Evolutionary conservation across 2,329 filamentous ascomycete genomes (phyloP), one percentile per base, ranked within the genome.

Genomic region (Cercospora brassicicola): DNA sequence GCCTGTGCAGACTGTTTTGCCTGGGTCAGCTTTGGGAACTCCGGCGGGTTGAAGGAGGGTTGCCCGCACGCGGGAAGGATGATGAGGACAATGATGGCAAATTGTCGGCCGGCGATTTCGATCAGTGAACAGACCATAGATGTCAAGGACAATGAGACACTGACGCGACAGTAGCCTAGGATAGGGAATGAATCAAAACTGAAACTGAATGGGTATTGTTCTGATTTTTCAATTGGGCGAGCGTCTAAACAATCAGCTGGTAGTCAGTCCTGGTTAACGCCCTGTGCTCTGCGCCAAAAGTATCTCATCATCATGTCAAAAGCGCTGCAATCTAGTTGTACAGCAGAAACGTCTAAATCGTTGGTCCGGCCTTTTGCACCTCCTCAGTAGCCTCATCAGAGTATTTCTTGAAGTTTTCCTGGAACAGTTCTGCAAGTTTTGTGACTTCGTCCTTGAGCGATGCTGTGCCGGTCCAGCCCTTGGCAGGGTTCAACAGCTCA

Each of bases 401-500:
- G 84, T 96, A 96, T 87, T 97, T 97, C 85, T 93, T 89, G 84
- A 99, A 99, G 88, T 99, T 99, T 84, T 97, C 92, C 78, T 90
- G 88, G 87, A 99, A 99, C 71, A 98, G 88, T 72, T 83, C 85
- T 76, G 90, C 95, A 39, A 99, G 89, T 87, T 97, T 98, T 81
- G 86, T 90, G 55, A 98, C 82, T 63, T 97, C 94, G 62, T 85
- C 85, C 78, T 89, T 87, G 88, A 98, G 98, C 83, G 90, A 90
- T 15, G 92, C 89, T 62, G 86, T 84, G 57, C 92, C 91, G 48
- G 90, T 96, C 95, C 95, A 99, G 76, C 91, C 92, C 81, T 90
- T 94, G 83, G 90, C 89, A 73, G 95, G 95, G 88, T 99, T 98
- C 79, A 99, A 89, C 42, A 99, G 87, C 84, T 98, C 94, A 69